phyloP scores from a whole-genome alignment of 352 stramenopile species.

The Pythium guiyangense region DNA sequence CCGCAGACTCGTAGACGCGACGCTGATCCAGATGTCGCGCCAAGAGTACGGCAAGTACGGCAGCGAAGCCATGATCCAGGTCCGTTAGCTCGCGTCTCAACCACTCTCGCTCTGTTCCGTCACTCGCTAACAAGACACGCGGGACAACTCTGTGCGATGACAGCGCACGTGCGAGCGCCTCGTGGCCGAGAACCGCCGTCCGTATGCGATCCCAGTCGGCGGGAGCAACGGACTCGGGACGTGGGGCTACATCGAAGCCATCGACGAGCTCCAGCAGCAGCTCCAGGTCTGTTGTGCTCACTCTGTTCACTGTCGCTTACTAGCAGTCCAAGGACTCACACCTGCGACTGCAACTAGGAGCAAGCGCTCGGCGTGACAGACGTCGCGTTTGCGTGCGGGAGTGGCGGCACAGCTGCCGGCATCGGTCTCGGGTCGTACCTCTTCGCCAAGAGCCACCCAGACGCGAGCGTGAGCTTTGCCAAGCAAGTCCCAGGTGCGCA shows the following conservation, averaged over 20 bases:
- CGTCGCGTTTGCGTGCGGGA: conserved; percentile 83
- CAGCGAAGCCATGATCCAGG: conserved; percentile 79
- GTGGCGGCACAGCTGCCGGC: conserved; percentile 72
- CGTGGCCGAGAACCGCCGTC: conserved; percentile 40
- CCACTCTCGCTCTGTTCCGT: too few relatives aligned
- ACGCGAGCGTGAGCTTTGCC: conserved; percentile 31
- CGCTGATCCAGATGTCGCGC: conserved; percentile 75
- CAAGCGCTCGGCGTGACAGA: conserved; percentile 59
- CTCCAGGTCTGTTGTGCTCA: conserved; percentile 24
- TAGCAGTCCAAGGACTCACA: too few relatives aligned
- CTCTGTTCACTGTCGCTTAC: neutral
- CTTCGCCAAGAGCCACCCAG: conserved; percentile 25
- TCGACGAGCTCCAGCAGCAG: conserved; percentile 87
- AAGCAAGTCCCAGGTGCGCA: conserved; percentile 23
- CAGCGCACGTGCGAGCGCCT: conserved; percentile 66
- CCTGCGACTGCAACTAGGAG: conserved; percentile 18
- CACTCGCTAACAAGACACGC: too few relatives aligned
- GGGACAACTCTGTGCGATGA: neutral
- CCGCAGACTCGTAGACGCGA: conserved; percentile 60
- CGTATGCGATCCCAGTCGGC: conserved; percentile 82
- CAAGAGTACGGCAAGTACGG: conserved; percentile 78
- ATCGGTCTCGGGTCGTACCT: conserved; percentile 73
- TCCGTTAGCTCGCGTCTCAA: conserved; percentile 6
- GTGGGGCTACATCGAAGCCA: conserved; percentile 92
- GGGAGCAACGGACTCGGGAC: conserved; percentile 91